Evolutionary conservation across 2,329 filamentous ascomycete species (phyloP), one percentile per base, ranked within the genome.

Genomic region (Xylaria polymorpha): DNA sequence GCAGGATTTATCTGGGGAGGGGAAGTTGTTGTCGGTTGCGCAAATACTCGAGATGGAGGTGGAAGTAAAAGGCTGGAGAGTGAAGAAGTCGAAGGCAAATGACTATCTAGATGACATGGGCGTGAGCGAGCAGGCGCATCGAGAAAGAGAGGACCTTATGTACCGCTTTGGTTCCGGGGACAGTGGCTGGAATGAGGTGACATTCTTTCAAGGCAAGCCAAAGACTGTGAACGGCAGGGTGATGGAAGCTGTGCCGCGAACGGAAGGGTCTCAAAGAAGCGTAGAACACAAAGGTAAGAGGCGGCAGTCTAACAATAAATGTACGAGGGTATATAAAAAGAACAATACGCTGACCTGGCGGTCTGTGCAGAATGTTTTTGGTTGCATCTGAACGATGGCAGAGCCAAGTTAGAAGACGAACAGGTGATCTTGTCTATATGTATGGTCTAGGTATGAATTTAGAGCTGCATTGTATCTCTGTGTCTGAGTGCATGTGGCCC

Each of bases 161-260:
- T 75, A 75, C 70, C 61, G 55, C 43, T 73, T 69, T 71, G 70
- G 63, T 73, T 71, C 71, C 61, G 66, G 64, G 64, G 66, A 64
- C 61, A 59, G 63, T 51, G 57, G 70, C 61, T 72, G 74, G 73
- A 75, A 77, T 75, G 74, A 57, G 67, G 58, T 67, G 70, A 67
- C 76, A 78, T 78, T 74, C 76, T 79, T 77, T 75, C 71, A 72
- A 64, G 69, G 56, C 50, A 66, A 62, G 51, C 51, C 20, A 18
- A 46, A 58, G 55, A 66, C 71, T 74, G 73, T 72, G 44, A 73
- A 75, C 73, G 72, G 66, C 53, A 44, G 50, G 64, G 58, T 48
- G 66, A 61, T 29, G 53, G 63, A 57, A 20, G 43, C 37, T 22
- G 46, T 46, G 59, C 66, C 68, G 69, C 64, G 55, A 72, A 72